Percentiles rank a stretch among this genome's conserved stretches.
phyloP scores from a whole-genome alignment of 176 grass and related monocot genomes.

The Carex parvula region DNA sequence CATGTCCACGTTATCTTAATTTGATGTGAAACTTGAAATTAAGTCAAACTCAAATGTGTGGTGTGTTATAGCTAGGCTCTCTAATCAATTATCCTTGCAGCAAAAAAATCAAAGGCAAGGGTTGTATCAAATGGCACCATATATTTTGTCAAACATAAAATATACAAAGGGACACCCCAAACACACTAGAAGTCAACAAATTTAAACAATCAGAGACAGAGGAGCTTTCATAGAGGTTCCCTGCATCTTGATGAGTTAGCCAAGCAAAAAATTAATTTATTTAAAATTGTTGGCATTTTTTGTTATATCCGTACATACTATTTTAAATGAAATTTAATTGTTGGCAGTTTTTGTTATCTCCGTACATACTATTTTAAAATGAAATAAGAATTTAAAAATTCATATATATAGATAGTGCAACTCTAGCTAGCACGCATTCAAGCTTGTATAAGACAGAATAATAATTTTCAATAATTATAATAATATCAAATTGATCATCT shows the following conservation, averaged over 20 bases:
- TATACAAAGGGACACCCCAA: background rate
- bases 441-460: no score
- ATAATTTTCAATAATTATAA: no score
- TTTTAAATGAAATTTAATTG: background rate
- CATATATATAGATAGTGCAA: no score
- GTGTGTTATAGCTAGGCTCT: background rate
- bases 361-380: no score
- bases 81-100: background rate
- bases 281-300: background rate
- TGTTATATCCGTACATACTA: no score
- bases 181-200: background rate
- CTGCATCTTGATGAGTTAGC: background rate
- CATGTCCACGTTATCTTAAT: background rate
- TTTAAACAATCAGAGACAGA: background rate
- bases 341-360: no score
- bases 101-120: background rate
- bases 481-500: no score
- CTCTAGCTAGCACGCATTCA: no score
- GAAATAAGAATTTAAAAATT: no score
- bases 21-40: background rate
- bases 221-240: background rate
- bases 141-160: no score
- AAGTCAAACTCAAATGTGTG: constrained; percentile 8
- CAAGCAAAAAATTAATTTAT: background rate
- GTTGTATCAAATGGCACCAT: no score